These are phyloP conservation scores for Olyra latifolia DNA, from an alignment of 176 grass and related monocot genomes.

Conservation along the genomic window DNA sequence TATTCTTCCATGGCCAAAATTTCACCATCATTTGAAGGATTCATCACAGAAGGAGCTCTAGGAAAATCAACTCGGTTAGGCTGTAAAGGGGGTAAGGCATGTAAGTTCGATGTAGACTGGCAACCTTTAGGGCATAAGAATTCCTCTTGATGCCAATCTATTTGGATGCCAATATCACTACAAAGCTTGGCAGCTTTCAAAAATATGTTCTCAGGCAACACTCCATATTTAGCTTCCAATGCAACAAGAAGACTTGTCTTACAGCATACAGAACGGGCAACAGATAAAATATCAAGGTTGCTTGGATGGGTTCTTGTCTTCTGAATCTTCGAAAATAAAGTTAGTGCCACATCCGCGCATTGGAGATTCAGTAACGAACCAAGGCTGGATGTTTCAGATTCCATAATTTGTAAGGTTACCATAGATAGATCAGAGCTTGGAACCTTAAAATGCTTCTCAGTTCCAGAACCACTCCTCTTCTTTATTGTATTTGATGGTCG, in stretches of 20 bases:
- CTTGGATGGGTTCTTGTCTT: constrained; percentile 90
- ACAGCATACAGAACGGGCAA: constrained; percentile 83
- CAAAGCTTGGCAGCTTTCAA: constrained; percentile 93
- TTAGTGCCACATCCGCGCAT: constrained; percentile 69
- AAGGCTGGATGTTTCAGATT: constrained; percentile 57
- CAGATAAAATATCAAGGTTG: constrained; percentile 76
- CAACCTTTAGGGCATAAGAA: constrained; percentile 90
- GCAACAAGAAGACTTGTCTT: constrained; percentile 66
- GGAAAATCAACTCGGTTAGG: constrained; percentile 27
- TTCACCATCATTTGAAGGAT: constrained; percentile 40
- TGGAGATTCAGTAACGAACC: constrained; percentile 60
- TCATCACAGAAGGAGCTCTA: constrained; percentile 26
- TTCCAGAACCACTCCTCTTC: constrained; percentile 52
- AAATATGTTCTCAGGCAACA: constrained; percentile 78
- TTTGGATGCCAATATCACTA: constrained; percentile 83
- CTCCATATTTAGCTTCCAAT: constrained; percentile 81
- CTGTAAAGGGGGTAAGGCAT: constrained; percentile 55
- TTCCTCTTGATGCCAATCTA: constrained; percentile 88
- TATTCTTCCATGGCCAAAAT: constrained; percentile 68
- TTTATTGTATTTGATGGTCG: constrained; percentile 55
- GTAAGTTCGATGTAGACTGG: constrained; percentile 41
- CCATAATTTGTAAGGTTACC: constrained; percentile 37
- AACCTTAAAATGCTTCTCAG: constrained; percentile 57
- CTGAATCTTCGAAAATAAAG: constrained; percentile 79
- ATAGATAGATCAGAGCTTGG: constrained; percentile 39